Conservation (phyloP, 148 eudicot species). For the Cornus florida region DNA sequence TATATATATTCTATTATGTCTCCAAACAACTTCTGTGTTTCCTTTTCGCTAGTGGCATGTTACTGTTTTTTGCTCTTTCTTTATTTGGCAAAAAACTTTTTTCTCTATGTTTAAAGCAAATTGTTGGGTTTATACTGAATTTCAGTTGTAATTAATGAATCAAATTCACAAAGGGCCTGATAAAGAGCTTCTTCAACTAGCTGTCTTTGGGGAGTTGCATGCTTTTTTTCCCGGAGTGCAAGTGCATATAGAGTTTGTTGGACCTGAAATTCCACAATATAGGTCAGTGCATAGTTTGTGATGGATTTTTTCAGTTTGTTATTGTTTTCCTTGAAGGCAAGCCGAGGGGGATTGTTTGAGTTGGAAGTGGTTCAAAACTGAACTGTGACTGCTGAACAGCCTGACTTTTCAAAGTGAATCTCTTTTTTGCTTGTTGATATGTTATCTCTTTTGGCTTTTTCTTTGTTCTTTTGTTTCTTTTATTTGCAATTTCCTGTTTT, state of each 20-base stretch:
- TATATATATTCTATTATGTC: too few relatives aligned
- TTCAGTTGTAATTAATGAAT: conserved; percentile 11
- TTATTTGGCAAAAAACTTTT: neutral
- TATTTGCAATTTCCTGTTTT: neutral
- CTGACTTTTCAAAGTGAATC: neutral
- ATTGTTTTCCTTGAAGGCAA: neutral
- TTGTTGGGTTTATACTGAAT: neutral
- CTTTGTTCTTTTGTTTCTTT: neutral
- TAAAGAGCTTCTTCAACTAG: conserved; percentile 79
- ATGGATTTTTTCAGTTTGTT: neutral
- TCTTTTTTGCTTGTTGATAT: neutral
- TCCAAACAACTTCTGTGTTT: too few relatives aligned
- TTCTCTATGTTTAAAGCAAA: neutral
- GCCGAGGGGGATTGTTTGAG: neutral
- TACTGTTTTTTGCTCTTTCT: neutral
- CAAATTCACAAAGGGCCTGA: conserved; percentile 63
- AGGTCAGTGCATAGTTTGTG: conserved; percentile 42
- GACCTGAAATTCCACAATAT: conserved; percentile 68
- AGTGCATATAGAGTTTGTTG: conserved; percentile 66
- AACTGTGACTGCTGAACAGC: neutral
- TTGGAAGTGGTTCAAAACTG: neutral
- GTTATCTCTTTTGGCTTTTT: neutral
- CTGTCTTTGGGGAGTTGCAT: conserved; percentile 71
- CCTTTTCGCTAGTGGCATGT: neutral
- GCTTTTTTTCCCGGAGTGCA: conserved; percentile 64